A percentile compares a stretch with the other conserved stretches of the same genome.
Evolutionary conservation across 1,284 basidiomycete species (phyloP).

Genomic region (Apiotrichum domesticum): DNA sequence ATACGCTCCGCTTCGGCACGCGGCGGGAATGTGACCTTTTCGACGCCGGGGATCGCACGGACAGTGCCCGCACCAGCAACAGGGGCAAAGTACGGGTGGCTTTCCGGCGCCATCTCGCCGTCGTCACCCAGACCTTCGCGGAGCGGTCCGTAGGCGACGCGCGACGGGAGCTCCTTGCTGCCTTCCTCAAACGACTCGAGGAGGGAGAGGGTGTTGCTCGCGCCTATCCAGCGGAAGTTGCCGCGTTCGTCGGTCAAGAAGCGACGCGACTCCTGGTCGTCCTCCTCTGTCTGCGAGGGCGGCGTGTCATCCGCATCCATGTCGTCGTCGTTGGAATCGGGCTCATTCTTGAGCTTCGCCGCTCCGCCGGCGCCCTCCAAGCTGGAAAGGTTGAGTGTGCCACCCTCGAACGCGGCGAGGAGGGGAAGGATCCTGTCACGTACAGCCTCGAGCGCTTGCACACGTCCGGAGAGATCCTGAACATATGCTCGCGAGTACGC

Average conservation of each 20-base stretch:
- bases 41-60: slow-evolving; percentile 69
- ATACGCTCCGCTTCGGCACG: slow-evolving; percentile 75
- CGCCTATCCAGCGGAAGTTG: slow-evolving; percentile 84
- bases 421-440: slow-evolving; percentile 33
- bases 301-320: neutral
- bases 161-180: slow-evolving; percentile 8
- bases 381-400: slow-evolving; percentile 3
- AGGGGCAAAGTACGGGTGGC: slow-evolving; percentile 69
- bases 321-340: neutral
- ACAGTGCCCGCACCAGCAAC: slow-evolving; percentile 82
- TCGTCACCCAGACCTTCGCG: slow-evolving; percentile 3
- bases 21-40: slow-evolving; percentile 79
- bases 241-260: slow-evolving; percentile 61
- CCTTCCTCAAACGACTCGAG: slow-evolving; percentile 67
- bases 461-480: slow-evolving; percentile 39
- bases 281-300: slow-evolving; percentile 49
- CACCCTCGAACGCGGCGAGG: slow-evolving; percentile 33
- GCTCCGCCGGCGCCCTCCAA: neutral
- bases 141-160: slow-evolving; percentile 10
- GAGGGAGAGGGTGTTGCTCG: slow-evolving; percentile 81
- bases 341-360: neutral
- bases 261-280: slow-evolving; percentile 31
- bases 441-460: slow-evolving; percentile 40
- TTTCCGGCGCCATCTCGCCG: slow-evolving; percentile 9
- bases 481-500: slow-evolving; percentile 44